phyloP scores from a whole-genome alignment of 2,329 filamentous ascomycete genomes.

The Fusarium domesticum region DNA sequence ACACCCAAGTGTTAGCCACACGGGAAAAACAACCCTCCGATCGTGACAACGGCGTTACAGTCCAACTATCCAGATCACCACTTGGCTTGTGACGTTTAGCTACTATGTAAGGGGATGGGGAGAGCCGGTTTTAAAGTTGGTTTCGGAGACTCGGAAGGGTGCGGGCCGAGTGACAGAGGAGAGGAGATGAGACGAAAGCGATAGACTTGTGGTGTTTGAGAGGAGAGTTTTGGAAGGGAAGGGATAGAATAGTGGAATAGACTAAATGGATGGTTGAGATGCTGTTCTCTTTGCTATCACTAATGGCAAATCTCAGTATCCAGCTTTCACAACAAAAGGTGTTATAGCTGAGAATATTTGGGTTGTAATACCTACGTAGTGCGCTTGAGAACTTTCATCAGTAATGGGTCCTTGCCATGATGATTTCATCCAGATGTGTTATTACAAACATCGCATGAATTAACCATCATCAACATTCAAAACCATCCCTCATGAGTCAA shows the following conservation, averaged over 20 bases:
- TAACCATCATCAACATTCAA: background rate
- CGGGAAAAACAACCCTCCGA: background rate
- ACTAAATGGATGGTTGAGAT: background rate
- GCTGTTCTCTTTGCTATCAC: too few species aligned
- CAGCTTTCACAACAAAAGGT: too few species aligned
- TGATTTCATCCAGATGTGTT: too few species aligned
- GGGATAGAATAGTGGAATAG: too few species aligned
- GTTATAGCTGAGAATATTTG: too few species aligned
- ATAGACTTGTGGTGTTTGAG: constrained; percentile 9
- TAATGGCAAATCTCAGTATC: too few species aligned
- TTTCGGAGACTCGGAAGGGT: constrained; percentile 8
- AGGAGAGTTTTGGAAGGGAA: constrained; percentile 10
- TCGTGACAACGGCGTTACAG: background rate
- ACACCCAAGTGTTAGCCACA: background rate
- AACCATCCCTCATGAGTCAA: background rate
- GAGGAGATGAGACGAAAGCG: constrained; percentile 20
- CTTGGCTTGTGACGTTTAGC: background rate
- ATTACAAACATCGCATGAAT: background rate
- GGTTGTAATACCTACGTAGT: too few species aligned
- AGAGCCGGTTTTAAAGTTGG: background rate
- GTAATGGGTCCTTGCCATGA: too few species aligned
- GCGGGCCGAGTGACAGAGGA: constrained; percentile 10
- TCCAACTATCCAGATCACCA: too few species aligned
- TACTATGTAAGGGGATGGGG: background rate
- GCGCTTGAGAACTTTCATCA: too few species aligned